phyloP scores from a whole-genome alignment of 129 eudicot genomes.

The Lonicera japonica region DNA sequence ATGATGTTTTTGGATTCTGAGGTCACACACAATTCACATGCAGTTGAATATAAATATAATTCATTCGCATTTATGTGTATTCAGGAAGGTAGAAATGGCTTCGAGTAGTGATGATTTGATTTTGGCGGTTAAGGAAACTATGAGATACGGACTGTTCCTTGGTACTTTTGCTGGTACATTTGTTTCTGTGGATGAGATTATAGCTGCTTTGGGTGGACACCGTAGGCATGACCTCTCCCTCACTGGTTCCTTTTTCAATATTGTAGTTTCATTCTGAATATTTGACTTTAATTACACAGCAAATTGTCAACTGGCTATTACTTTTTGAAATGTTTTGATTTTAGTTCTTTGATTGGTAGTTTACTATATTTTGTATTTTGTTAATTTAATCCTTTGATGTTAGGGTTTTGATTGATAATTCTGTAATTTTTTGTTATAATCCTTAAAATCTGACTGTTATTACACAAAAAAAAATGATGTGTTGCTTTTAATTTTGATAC shows the following conservation, averaged over 20 bases:
- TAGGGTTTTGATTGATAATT: neutral
- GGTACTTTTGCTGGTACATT: slow-evolving; percentile 97
- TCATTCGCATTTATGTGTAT: slow-evolving; percentile 12
- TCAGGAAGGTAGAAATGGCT: slow-evolving; percentile 69
- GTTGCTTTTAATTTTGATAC: no score
- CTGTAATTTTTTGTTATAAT: no score
- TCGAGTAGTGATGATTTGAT: slow-evolving; percentile 64
- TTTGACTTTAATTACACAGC: no score
- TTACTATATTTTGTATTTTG: no score
- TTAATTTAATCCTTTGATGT: no score
- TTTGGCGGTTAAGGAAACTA: slow-evolving; percentile 74
- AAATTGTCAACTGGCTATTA: no score
- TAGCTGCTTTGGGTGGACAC: slow-evolving; percentile 87
- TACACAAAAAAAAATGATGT: no score
- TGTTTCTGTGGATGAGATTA: slow-evolving; percentile 82
- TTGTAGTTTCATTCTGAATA: no score
- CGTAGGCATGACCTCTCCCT: slow-evolving; percentile 38
- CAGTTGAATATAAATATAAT: neutral
- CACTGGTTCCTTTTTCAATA: neutral
- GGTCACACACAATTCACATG: neutral
- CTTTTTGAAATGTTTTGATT: neutral
- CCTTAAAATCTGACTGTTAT: no score
- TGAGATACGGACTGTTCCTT: slow-evolving; percentile 91
- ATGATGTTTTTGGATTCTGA: neutral
- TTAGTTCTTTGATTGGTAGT: slow-evolving; percentile 4